A percentile compares a stretch with the other conserved stretches of the same genome.
phyloP scores from a whole-genome alignment of 495 filamentous ascomycete species.

The Chaetomium fimeti region DNA sequence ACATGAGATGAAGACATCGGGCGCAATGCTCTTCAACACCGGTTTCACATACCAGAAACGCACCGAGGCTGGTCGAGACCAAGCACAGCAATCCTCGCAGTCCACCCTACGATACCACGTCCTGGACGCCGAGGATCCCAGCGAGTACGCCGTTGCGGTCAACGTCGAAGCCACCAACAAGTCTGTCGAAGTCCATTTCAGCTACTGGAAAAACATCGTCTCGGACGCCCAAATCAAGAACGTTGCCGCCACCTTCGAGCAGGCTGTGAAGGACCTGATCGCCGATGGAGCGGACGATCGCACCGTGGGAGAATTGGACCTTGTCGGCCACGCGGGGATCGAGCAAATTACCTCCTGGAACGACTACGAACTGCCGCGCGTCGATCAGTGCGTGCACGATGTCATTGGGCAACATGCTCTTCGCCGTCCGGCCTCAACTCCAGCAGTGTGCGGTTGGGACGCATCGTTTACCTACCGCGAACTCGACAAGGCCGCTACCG shows the following conservation, averaged over 20 bases:
- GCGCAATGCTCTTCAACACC: slow-evolving; percentile 37
- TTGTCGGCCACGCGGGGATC: slow-evolving; percentile 18
- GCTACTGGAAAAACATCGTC: slow-evolving; percentile 54
- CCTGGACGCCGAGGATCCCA: slow-evolving; percentile 50
- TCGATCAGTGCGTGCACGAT: slow-evolving; percentile 47
- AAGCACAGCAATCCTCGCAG: background rate
- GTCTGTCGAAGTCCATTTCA: slow-evolving; percentile 47
- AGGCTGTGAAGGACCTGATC: slow-evolving; percentile 45
- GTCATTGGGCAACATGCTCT: slow-evolving; percentile 48
- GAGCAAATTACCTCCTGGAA: slow-evolving; percentile 28
- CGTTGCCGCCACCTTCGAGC: slow-evolving; percentile 50
- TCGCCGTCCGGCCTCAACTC: slow-evolving; percentile 32
- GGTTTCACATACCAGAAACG: slow-evolving; percentile 35
- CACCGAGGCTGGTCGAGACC: background rate
- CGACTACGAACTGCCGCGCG: slow-evolving; percentile 22
- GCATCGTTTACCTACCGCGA: slow-evolving; percentile 56
- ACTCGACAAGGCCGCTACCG: slow-evolving; percentile 39
- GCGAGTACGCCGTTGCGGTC: slow-evolving; percentile 55
- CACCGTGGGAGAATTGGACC: slow-evolving; percentile 29
- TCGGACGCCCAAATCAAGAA: slow-evolving; percentile 47
- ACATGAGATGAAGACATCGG: slow-evolving; percentile 32
- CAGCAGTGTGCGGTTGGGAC: slow-evolving; percentile 55
- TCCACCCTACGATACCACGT: slow-evolving; percentile 25
- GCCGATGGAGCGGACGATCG: slow-evolving; percentile 23
- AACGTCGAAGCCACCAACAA: slow-evolving; percentile 55